Evolutionary conservation across 768 basidiomycete genomes (phyloP), one percentile per base, ranked within the genome.

Genomic region (Psilocybe subaeruginosa): DNA sequence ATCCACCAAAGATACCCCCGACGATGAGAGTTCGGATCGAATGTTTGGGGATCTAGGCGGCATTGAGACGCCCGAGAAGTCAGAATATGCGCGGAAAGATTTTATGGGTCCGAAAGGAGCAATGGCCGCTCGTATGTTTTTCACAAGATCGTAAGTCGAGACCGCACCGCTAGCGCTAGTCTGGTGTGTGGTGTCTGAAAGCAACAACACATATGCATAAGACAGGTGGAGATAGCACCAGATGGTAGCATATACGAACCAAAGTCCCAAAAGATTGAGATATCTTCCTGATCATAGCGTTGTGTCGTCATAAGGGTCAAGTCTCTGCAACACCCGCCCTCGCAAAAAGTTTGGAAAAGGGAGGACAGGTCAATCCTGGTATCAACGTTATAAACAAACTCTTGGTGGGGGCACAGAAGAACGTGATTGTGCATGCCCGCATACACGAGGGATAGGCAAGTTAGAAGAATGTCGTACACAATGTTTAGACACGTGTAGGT

Each of bases 1-100:
- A 50, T 76, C 74, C 9, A 72, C 69, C 23, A 76, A 51, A 16
- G 69, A 70, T 3, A 74, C 71, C 4, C 75, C 75, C 8, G 73
- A 75, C 4, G 73, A 66, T 6, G 71, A 71, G 2, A 76, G 58
- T 50, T 73, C 75, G 14, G 72, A 70, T 30, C 72, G 71, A 30
- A 69, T 33, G 31, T 54, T 54, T n/a, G 62, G 35, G 0, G 62
- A 49, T 37, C 60, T 52, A 2, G 60, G 49, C 29, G 60, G 46
- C 29, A 57, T 14, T 1, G 60, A 45, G 35, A 56, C 54, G 1
- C 51, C 51, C 19, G 62, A 58, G 43, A 66, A 69, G 35, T 73
- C 71, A 31, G 64, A 66, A 48, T 73, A 73, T 5, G 68, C 63
- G 39, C 59, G 61, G 16, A 73, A 67, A 2, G 64, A 59, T 37